Percentiles rank a stretch among this genome's conserved stretches.
Evolutionary conservation across 2,329 filamentous ascomycete genomes (phyloP).

Genomic region (Grosmannia clavigera): DNA sequence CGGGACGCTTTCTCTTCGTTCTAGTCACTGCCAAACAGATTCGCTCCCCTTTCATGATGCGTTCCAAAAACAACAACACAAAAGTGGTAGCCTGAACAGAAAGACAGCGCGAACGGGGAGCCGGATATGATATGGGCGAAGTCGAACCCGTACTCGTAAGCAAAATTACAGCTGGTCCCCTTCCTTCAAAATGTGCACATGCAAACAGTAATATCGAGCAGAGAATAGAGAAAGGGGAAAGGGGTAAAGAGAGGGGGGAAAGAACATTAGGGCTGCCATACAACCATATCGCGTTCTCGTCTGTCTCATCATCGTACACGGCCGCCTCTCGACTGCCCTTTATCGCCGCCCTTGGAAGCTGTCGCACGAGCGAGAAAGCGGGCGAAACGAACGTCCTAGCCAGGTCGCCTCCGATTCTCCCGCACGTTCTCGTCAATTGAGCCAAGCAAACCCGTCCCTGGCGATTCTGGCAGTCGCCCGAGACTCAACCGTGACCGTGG

Average conservation of each 20-base stretch:
- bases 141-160: background rate
- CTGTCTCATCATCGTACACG: conserved; percentile 8
- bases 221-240: background rate
- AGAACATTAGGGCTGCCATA: background rate
- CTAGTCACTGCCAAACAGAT: conserved; percentile 1
- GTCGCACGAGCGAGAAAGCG: background rate
- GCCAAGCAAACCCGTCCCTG: conserved; percentile 17
- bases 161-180: background rate
- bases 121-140: background rate
- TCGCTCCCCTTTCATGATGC: conserved; percentile 1
- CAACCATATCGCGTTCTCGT: background rate
- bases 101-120: background rate
- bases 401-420: background rate
- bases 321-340: background rate
- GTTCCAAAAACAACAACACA: background rate
- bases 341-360: background rate
- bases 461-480: conserved; percentile 13
- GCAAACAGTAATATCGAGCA: background rate
- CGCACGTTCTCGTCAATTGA: conserved; percentile 9
- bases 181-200: background rate
- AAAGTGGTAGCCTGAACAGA: background rate
- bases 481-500: conserved; percentile 9
- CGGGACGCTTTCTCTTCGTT: background rate
- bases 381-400: background rate
- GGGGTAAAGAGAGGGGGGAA: background rate